phyloP scores from a whole-genome alignment of 176 grass and related monocot species.

The Hsuehochloa calcarea region DNA sequence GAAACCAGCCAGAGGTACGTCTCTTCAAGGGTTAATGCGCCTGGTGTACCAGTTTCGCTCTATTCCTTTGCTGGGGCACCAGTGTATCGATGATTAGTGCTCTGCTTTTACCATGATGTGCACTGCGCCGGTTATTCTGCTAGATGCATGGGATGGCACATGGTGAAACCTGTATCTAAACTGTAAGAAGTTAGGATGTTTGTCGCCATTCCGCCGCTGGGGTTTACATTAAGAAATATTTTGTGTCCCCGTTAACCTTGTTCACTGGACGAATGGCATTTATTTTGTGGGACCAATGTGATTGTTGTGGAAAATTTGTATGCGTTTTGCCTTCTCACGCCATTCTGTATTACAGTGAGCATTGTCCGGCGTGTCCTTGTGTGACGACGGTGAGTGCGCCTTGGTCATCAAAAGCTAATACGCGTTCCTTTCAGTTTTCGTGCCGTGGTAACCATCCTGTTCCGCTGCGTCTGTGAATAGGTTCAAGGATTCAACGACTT shows the following conservation, averaged over 20 bases:
- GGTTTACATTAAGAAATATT: background rate
- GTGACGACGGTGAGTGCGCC: background rate
- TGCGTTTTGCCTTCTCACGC: background rate
- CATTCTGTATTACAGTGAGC: too few species aligned
- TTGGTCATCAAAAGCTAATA: background rate
- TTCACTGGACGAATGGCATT: conserved; percentile 1
- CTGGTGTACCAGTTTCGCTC: conserved; percentile 36
- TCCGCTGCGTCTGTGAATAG: background rate
- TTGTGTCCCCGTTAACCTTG: background rate
- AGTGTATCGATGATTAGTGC: conserved; percentile 39
- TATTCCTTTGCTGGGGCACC: conserved; percentile 49
- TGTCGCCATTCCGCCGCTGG: background rate
- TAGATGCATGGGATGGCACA: background rate
- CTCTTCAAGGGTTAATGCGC: conserved; percentile 23
- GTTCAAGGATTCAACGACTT: background rate
- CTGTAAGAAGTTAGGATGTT: conserved; percentile 27
- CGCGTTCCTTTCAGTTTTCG: background rate
- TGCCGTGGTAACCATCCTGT: background rate
- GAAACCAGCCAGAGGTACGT: conserved; percentile 21
- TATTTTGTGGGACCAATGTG: background rate
- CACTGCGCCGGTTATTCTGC: background rate
- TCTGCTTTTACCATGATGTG: background rate
- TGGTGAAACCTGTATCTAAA: background rate
- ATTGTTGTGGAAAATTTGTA: background rate
- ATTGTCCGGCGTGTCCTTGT: background rate